Base-by-base conservation (phyloP, 2,329 filamentous ascomycete genomes). In the Dactylonectria macrodidyma region DNA sequence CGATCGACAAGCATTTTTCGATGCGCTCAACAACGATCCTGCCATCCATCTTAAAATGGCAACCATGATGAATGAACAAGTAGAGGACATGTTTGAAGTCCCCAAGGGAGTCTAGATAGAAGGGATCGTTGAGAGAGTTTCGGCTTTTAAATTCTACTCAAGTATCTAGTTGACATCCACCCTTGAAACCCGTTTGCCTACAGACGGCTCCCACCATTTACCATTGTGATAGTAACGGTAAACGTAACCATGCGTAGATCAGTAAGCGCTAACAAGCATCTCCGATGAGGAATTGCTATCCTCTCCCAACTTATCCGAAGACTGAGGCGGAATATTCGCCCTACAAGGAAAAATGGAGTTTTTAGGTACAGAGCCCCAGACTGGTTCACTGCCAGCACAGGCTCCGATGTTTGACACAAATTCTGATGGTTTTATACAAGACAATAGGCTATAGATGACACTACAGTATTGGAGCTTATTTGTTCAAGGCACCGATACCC, bases 11-110 rank as follows among this genome's bases (percentile, higher is more conserved):
- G 33, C 2, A 9, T 41, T 36, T 16, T 19, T 34, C 30, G 6
- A 36, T 4, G 51, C 30, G n/a, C 51, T 41, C 22, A 41, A 55
- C 19, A 16, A 24, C 8, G 47, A 55, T 24, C 51, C 36, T 34
- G 51, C 11, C 5, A 41, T 55, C 11, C 51, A 55, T 41, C 8
- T 19, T 12, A 55, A 41, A 38, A 38, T 6, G 47, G 47, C 47
- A 50, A 50, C 47, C 16, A 50, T 50, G 47, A 50, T 50, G 47
- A 50, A 50, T 14, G 47, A 50, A 30, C 47, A 50, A 12, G 47
- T 50, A 33, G 47, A 50, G 47, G 47, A 50, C 47, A 50, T 16
- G 47, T 50, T 50, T 50, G 47, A 50, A 30, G 12, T 33, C 22
- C 47, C 47, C 12, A 50, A 30, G 24, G 12, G 22, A 3, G 5